phyloP scores from a whole-genome alignment of 805 yeast genomes.

The Kodamaea hsintzibuensis region DNA sequence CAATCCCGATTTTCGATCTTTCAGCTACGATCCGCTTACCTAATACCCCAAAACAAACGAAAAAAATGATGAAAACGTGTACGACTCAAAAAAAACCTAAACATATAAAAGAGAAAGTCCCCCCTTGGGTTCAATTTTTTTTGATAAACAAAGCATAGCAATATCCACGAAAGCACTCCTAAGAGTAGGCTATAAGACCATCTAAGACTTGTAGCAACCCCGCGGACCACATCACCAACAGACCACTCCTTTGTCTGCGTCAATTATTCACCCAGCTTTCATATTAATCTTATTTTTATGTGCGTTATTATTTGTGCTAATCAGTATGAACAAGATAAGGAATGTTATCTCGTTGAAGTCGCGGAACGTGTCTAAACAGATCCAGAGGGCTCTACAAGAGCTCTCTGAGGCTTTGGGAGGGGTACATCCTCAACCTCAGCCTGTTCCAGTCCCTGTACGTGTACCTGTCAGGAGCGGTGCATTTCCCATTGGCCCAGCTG shows the following conservation, averaged over 20 bases:
- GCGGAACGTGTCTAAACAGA: slow-evolving; percentile 46
- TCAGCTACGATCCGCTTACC: too few species aligned
- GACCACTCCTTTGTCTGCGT: slow-evolving; percentile 8
- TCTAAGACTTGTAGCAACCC: slow-evolving; percentile 1
- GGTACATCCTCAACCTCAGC: slow-evolving; percentile 21
- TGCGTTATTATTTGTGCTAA: slow-evolving; percentile 5
- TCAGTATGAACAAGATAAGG: slow-evolving; percentile 27
- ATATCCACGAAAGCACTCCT: background rate
- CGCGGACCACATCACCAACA: slow-evolving; percentile 1
- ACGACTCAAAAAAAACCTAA: background rate
- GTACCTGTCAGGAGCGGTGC: slow-evolving; percentile 19
- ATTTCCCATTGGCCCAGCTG: background rate
- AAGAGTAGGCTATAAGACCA: slow-evolving; percentile 1
- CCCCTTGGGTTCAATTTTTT: slow-evolving; percentile 6
- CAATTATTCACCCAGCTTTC: slow-evolving; percentile 2
- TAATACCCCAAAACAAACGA: background rate
- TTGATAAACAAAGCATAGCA: slow-evolving; percentile 1
- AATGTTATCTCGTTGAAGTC: slow-evolving; percentile 43
- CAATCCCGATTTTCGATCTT: background rate
- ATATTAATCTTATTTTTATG: slow-evolving; percentile 9
- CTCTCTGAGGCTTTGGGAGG: slow-evolving; percentile 31
- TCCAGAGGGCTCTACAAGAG: slow-evolving; percentile 50
- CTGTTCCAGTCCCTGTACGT: slow-evolving; percentile 44
- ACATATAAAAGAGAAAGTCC: slow-evolving; percentile 9
- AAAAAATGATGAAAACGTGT: background rate